Evolutionary conservation across 805 yeast genomes (phyloP).

Genomic region (Candida mattraensis): DNA sequence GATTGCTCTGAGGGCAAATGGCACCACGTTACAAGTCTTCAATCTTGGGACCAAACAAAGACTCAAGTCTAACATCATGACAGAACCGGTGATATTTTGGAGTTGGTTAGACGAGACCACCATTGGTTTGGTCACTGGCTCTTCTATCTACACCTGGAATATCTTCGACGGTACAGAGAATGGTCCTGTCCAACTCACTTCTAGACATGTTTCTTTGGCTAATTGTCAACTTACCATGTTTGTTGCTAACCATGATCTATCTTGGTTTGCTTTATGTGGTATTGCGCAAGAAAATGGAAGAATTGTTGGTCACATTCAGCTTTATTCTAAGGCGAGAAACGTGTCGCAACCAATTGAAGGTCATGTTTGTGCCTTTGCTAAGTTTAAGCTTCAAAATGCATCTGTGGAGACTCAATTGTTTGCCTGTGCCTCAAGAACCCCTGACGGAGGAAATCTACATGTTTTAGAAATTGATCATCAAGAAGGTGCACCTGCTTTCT

Average conservation of each 20-base stretch:
- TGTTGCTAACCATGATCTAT: conserved; percentile 72
- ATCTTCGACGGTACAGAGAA: conserved; percentile 77
- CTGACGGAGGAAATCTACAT: conserved; percentile 82
- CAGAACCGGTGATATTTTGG: conserved; percentile 93
- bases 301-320: conserved; percentile 94
- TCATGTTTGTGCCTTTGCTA: conserved; percentile 90
- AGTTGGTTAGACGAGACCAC: conserved; percentile 77
- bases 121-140: conserved; percentile 82
- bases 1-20: conserved; percentile 92
- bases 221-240: conserved; percentile 89
- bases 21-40: conserved; percentile 93
- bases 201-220: conserved; percentile 76
- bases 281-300: conserved; percentile 92
- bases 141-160: conserved; percentile 76
- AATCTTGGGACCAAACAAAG: conserved; percentile 85
- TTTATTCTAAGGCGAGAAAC: conserved; percentile 82
- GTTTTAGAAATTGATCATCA: conserved; percentile 96
- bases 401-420: conserved; percentile 79
- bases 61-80: conserved; percentile 80
- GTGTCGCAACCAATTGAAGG: conserved; percentile 98
- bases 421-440: conserved; percentile 87
- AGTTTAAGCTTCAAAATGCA: conserved; percentile 71
- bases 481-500: conserved; percentile 76
- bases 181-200: conserved; percentile 80
- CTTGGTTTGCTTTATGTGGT: conserved; percentile 96